These are phyloP conservation scores for Ganoderma lucidum DNA, from an alignment of 1,284 basidiomycete genomes.

Conservation along the genomic window DNA sequence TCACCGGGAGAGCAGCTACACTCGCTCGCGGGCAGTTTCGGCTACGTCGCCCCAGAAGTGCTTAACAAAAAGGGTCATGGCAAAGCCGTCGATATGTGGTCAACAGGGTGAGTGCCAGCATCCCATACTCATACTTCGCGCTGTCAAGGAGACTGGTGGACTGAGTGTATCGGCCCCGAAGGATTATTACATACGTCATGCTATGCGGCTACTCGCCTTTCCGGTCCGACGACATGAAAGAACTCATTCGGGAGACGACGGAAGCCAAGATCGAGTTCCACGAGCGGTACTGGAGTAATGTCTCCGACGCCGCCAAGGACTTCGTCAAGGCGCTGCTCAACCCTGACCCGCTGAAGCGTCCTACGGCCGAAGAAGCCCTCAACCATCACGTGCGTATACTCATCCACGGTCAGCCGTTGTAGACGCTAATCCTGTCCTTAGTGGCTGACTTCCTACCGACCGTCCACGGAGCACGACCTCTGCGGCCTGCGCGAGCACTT, in stretches of 20 bases:
- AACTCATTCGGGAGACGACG: slow-evolving; percentile 85
- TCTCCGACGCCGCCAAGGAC: slow-evolving; percentile 82
- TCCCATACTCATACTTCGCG: not conserved
- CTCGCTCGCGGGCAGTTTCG: slow-evolving; percentile 89
- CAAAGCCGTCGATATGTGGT: slow-evolving; percentile 95
- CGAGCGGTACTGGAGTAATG: slow-evolving; percentile 93
- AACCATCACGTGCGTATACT: slow-evolving; percentile 52
- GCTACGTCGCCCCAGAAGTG: slow-evolving; percentile 96
- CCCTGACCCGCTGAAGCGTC: slow-evolving; percentile 76
- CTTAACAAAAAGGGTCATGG: slow-evolving; percentile 86
- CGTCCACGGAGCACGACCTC: slow-evolving; percentile 77
- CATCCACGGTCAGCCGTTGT: slow-evolving; percentile 6
- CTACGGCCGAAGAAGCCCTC: slow-evolving; percentile 79
- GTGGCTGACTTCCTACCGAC: slow-evolving; percentile 74
- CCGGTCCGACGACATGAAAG: slow-evolving; percentile 81
- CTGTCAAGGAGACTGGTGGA: not conserved
- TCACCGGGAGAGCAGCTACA: slow-evolving; percentile 81
- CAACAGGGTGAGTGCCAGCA: slow-evolving; percentile 73
- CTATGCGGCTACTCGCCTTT: slow-evolving; percentile 96
- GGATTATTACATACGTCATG: slow-evolving; percentile 93
- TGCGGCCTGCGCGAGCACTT: slow-evolving; percentile 82
- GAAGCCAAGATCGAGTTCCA: slow-evolving; percentile 90
- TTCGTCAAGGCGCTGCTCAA: slow-evolving; percentile 84
- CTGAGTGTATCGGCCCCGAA: slow-evolving; percentile 40
- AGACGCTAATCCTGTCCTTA: slow-evolving; percentile 36